phyloP scores from a whole-genome alignment of 148 eudicot genomes.

The Fallopia convolvulus region DNA sequence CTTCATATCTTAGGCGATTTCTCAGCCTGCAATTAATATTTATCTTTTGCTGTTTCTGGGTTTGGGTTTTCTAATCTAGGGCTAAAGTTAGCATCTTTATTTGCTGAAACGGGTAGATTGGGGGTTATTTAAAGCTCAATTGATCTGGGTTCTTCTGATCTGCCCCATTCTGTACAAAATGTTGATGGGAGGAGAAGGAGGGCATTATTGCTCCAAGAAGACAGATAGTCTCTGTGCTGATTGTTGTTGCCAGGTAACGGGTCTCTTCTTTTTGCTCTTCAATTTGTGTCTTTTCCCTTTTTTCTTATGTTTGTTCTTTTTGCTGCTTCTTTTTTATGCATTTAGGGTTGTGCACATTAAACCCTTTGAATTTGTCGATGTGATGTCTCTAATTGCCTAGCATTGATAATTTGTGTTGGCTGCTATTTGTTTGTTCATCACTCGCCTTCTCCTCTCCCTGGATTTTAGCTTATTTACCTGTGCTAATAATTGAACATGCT shows the following conservation, averaged over 20 bases:
- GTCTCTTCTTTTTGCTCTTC: neutral
- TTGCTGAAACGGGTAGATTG: neutral
- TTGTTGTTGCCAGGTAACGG: slow-evolving; percentile 56
- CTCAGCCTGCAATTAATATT: neutral
- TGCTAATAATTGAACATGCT: no score
- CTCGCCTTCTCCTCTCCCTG: no score
- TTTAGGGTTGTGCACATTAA: neutral
- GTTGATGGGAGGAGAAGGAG: slow-evolving; percentile 66
- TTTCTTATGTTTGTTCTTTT: neutral
- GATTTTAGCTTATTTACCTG: neutral
- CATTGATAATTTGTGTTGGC: neutral
- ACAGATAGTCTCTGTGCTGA: slow-evolving; percentile 57
- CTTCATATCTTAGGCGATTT: neutral
- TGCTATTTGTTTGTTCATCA: neutral
- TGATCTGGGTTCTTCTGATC: neutral
- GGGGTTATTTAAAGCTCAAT: neutral
- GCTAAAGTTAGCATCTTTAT: neutral
- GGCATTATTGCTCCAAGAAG: slow-evolving; percentile 77
- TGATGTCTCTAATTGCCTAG: neutral
- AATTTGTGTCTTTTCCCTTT: slow-evolving; percentile 2
- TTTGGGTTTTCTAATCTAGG: neutral
- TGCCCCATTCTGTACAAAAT: slow-evolving; percentile 2
- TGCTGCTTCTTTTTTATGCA: neutral
- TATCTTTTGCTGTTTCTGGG: no score
- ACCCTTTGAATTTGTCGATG: neutral